Evolutionary conservation across 805 yeast genomes (phyloP).

Genomic region (Tetrapisispora iriomotensis): DNA sequence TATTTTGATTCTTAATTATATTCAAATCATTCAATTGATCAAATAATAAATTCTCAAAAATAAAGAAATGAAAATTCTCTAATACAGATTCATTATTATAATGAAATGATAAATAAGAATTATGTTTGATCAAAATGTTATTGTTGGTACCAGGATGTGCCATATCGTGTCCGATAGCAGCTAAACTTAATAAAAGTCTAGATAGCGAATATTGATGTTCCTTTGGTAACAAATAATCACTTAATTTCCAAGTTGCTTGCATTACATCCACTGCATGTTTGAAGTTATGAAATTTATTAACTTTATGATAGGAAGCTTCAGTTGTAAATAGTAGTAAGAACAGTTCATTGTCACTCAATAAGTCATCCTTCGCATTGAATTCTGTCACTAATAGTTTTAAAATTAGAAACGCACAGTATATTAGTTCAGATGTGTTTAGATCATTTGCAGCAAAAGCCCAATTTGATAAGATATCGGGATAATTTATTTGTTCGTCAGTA

Average conservation of each 20-base stretch:
- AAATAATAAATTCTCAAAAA: constrained; percentile 43
- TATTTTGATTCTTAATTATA: constrained; percentile 8
- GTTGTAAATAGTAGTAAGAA: constrained; percentile 53
- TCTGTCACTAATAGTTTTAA: constrained; percentile 9
- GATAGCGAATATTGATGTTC: constrained; percentile 31
- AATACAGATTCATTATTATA: constrained; percentile 62
- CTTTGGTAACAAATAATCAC: constrained; percentile 8
- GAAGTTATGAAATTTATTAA: constrained; percentile 90
- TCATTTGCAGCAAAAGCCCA: constrained; percentile 27
- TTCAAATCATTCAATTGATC: constrained; percentile 42
- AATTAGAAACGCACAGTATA: constrained; percentile 23
- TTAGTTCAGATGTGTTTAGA: constrained; percentile 18
- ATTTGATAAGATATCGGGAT: constrained; percentile 13
- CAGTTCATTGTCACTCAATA: constrained; percentile 36
- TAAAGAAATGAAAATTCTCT: constrained; percentile 71
- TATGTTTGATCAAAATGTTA: constrained; percentile 47
- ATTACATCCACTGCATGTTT: constrained; percentile 92
- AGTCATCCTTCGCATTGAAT: constrained; percentile 6
- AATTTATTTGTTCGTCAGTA: constrained; percentile 3
- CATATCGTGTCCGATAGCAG: constrained; percentile 90
- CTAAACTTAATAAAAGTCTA: constrained; percentile 52
- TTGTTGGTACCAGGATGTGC: constrained; percentile 97
- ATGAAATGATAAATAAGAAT: constrained; percentile 52
- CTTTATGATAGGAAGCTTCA: constrained; percentile 70
- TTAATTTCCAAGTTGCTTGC: constrained; percentile 73